Percentiles rank a stretch among this genome's conserved stretches.
These are phyloP conservation scores for Saccharomycodes ludwigii DNA, from an alignment of 805 yeast species.

Conservation along the genomic window DNA sequence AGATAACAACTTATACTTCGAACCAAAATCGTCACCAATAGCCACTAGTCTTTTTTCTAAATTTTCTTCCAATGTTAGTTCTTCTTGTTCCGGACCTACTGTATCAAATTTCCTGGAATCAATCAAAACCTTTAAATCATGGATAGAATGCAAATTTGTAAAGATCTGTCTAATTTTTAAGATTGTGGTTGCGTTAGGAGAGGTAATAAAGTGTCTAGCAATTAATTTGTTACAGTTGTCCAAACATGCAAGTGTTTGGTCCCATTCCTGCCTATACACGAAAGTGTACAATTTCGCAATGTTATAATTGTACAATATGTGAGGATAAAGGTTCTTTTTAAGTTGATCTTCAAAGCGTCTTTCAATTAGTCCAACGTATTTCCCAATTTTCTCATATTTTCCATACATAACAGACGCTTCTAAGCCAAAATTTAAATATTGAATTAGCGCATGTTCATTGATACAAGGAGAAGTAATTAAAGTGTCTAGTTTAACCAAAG, in stretches of 20 bases:
- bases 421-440: constrained; percentile 57
- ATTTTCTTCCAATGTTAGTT: background rate
- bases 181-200: constrained; percentile 37
- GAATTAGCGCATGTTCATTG: constrained; percentile 13
- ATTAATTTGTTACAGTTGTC: constrained; percentile 41
- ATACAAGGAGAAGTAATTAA: constrained; percentile 3
- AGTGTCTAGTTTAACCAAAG: constrained; percentile 12
- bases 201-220: constrained; percentile 45
- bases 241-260: constrained; percentile 28
- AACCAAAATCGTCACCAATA: constrained; percentile 41
- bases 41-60: constrained; percentile 18
- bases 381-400: constrained; percentile 32
- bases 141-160: constrained; percentile 46
- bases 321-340: constrained; percentile 34
- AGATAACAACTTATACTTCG: constrained; percentile 47
- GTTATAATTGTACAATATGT: constrained; percentile 44
- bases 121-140: constrained; percentile 28
- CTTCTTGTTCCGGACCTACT: constrained; percentile 2
- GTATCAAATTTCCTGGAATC: constrained; percentile 1
- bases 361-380: constrained; percentile 51
- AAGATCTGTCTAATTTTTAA: constrained; percentile 35
- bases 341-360: too few species aligned
- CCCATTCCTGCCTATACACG: constrained; percentile 25
- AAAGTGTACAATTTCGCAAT: constrained; percentile 51
- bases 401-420: constrained; percentile 66